These are phyloP conservation scores for Cicer bijugum DNA, from an alignment of 306 rosid species.

Conservation along the genomic window DNA sequence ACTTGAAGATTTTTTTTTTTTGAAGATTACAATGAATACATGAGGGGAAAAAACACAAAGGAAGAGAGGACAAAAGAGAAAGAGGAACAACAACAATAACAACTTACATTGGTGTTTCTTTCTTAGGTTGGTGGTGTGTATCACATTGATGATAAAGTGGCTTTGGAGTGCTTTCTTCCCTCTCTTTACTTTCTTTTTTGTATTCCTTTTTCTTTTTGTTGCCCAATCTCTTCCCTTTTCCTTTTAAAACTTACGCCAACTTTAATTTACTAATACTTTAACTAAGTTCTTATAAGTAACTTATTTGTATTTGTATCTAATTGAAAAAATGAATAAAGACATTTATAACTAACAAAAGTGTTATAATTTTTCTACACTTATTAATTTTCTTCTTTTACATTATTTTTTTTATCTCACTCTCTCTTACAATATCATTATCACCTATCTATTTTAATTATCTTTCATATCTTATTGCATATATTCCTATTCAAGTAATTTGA, in stretches of 20 bases:
- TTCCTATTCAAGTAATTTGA: too few relatives aligned
- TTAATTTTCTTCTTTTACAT: too few relatives aligned
- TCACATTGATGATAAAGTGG: conserved; percentile 45
- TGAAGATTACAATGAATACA: conserved; percentile 31
- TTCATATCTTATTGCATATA: too few relatives aligned
- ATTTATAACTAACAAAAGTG: too few relatives aligned
- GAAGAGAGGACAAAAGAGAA: conserved; percentile 19
- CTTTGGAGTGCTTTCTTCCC: conserved; percentile 28
- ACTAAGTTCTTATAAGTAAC: too few relatives aligned
- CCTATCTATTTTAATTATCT: too few relatives aligned
- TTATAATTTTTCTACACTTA: too few relatives aligned
- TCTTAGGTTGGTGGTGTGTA: conserved; percentile 34
- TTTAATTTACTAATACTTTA: too few relatives aligned
- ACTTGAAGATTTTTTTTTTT: background rate
- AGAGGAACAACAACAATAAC: conserved; percentile 21
- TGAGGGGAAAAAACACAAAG: background rate
- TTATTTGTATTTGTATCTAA: too few relatives aligned
- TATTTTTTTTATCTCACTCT: too few relatives aligned
- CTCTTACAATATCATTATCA: too few relatives aligned
- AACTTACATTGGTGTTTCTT: conserved; percentile 40
- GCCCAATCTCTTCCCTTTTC: background rate
- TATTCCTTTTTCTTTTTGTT: conserved; percentile 26
- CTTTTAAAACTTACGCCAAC: background rate
- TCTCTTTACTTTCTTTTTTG: conserved; percentile 27
- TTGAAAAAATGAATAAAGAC: too few relatives aligned